A percentile compares a stretch with the other conserved stretches of the same genome.
Evolutionary conservation across 768 basidiomycete genomes (phyloP).

Genomic region (Nevesoporus exiguus): DNA sequence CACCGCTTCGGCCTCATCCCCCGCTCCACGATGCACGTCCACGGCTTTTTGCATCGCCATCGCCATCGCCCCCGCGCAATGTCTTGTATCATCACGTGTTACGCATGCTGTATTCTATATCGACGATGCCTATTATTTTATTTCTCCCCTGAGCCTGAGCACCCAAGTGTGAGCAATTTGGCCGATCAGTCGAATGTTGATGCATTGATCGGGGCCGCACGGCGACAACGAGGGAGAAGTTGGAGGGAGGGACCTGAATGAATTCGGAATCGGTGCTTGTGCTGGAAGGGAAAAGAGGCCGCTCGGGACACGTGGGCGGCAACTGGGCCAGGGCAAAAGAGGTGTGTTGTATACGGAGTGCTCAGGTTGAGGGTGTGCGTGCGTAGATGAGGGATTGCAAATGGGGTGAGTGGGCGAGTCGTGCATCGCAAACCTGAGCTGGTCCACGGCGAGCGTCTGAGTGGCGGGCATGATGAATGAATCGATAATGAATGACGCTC

Average conservation of each 20-base stretch:
- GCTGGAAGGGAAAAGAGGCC: not conserved
- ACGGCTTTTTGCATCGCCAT: too few relatives aligned
- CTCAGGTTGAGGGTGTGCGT: conserved; percentile 22
- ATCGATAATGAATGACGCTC: not conserved
- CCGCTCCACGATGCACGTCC: not conserved
- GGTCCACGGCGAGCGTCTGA: too few relatives aligned
- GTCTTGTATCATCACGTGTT: not conserved
- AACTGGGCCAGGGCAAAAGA: not conserved
- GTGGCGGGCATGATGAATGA: too few relatives aligned
- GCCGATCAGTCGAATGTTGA: not conserved
- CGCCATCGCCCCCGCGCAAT: not conserved
- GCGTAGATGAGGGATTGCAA: conserved; percentile 12
- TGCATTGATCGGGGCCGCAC: not conserved
- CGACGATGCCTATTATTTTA: not conserved
- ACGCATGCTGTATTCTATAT: not conserved
- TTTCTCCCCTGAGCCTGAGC: not conserved
- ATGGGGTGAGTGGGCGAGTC: not conserved
- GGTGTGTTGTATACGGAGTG: not conserved
- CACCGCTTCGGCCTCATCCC: too few relatives aligned
- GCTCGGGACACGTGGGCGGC: conserved; percentile 9
- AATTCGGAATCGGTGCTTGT: not conserved
- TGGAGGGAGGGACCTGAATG: not conserved
- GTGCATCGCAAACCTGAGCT: not conserved
- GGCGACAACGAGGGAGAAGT: conserved; percentile 24
- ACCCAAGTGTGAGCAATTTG: not conserved